Conservation (phyloP, 495 filamentous ascomycete genomes). For the Amniculicola lignicola region DNA sequence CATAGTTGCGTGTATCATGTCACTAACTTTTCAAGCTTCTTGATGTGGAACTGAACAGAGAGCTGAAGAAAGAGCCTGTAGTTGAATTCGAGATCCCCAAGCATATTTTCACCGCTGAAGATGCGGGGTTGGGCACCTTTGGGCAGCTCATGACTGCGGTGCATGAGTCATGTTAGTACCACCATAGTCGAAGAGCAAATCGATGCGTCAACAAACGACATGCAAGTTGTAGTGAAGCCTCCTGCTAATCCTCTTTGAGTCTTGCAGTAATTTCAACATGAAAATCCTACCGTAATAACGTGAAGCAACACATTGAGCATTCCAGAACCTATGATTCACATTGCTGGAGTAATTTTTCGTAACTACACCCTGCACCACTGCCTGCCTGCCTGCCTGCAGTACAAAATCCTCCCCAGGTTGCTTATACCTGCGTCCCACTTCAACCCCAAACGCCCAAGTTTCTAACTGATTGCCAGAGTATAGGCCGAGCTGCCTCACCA, state of each 20-base stretch:
- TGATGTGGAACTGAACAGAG: constrained; percentile 74
- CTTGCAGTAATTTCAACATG: too few relatives aligned
- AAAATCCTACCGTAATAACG: too few relatives aligned
- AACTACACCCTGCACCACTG: too few relatives aligned
- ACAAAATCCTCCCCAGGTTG: too few relatives aligned
- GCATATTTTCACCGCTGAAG: constrained; percentile 67
- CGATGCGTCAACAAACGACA: neutral
- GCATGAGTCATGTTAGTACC: constrained; percentile 1
- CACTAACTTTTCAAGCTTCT: constrained; percentile 56
- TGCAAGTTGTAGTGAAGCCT: neutral
- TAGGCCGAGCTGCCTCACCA: too few relatives aligned
- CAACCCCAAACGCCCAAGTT: too few relatives aligned
- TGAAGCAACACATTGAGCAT: too few relatives aligned
- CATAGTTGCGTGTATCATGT: neutral
- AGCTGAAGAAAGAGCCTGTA: constrained; percentile 78
- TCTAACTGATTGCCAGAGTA: too few relatives aligned
- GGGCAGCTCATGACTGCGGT: constrained; percentile 35
- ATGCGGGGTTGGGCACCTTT: constrained; percentile 40
- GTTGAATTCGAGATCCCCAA: constrained; percentile 95
- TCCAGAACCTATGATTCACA: too few relatives aligned
- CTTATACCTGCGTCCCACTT: too few relatives aligned
- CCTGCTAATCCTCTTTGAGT: neutral
- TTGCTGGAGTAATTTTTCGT: too few relatives aligned
- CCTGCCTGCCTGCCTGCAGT: too few relatives aligned
- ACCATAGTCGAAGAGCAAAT: neutral